Conservation (phyloP, 176 grass and related monocot species). For the Ampelocalamus luodianensis region DNA sequence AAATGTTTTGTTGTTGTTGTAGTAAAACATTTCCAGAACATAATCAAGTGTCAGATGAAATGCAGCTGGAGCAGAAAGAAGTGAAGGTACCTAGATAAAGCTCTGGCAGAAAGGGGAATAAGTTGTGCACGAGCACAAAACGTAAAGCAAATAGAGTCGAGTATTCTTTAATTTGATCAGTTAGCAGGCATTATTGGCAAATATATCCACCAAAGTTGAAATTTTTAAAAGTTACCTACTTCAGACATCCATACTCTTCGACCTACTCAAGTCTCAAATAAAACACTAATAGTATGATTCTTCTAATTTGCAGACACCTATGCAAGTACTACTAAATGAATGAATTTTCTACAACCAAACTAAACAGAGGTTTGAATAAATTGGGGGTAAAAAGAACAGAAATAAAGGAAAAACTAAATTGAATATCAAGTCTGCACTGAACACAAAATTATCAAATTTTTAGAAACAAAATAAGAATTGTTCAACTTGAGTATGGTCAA, state of each 20-base stretch:
- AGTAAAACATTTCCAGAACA: neutral
- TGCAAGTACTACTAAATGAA: neutral
- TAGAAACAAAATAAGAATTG: neutral
- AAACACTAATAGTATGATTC: neutral
- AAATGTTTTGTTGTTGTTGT: no score
- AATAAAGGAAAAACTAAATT: conserved; percentile 11
- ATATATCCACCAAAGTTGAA: neutral
- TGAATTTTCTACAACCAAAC: neutral
- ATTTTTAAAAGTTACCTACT: neutral
- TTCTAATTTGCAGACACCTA: neutral
- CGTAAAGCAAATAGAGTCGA: neutral
- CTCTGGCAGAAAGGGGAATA: neutral
- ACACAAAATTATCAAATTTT: neutral
- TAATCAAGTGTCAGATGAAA: neutral
- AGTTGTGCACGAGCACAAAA: neutral
- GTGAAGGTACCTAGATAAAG: neutral
- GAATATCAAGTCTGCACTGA: neutral
- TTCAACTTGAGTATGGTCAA: neutral
- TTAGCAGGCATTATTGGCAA: neutral
- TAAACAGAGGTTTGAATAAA: neutral
- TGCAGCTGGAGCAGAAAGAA: neutral
- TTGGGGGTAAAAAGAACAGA: neutral
- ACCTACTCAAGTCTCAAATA: neutral
- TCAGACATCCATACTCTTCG: neutral
- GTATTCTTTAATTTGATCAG: neutral